Evolutionary conservation across 177 flowering plant genomes (phyloP), one percentile per base, ranked within the genome.

Genomic region (Telopea speciosissima): DNA sequence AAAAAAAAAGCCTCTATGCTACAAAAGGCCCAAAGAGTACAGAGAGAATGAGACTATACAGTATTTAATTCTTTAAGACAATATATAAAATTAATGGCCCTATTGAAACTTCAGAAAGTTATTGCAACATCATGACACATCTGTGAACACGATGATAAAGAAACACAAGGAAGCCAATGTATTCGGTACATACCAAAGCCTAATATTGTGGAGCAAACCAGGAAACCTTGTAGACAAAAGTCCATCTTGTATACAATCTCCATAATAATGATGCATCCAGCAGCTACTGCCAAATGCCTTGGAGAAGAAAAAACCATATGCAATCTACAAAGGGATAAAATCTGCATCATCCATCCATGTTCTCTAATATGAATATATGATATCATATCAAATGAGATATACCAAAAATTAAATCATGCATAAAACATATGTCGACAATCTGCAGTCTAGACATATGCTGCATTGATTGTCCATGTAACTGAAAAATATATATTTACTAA

Each of bases 251-350:
- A 93, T 66, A 79, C 68, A 45, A 86, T 85, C 79, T 93, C 99
- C 97, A 95, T 75, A 64, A 90, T 76, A 67, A 89, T 85, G 71
- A 95, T 85, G 83, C 97, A 86, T 77, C 87, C 96, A 74, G 85
- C 97, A 76, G 99, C 96, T 33, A 86, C 93, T 87, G 87, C 74
- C 67, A 95, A 79, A 84, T 95, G 99, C 77, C 90, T 87, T 69
- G 98, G 97, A 72, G 99, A 95, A 77, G 99, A 95, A 81, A 93
- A 93, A 70, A 92, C 97, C 88, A 95, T 83, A 79, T 92, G 97
- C 83, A 95, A 80, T 81, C 99, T 95, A 78, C 81, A 86, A 70
- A 79, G 3, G 56, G 31, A 59, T 21, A 75, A 33, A 45, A 73
- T 56, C 1, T n/a, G 24, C 45, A 72, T n/a, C 69, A 70, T 64